These are phyloP conservation scores for Nemania sp. DNA, from an alignment of 2,329 filamentous ascomycete species.

Conservation along the genomic window DNA sequence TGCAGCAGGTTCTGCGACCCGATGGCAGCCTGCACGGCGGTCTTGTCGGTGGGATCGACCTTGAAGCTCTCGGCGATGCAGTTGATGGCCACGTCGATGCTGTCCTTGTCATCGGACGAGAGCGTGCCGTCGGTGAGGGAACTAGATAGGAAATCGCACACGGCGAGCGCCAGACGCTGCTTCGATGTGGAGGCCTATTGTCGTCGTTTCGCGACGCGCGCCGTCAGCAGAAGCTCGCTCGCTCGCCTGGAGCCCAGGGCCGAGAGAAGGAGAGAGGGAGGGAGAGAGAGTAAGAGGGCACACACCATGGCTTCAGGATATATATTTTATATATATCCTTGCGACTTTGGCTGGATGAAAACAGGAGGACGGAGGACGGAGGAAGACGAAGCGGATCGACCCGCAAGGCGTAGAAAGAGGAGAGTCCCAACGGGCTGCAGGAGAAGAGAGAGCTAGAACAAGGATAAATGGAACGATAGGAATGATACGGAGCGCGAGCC, in stretches of 20 bases:
- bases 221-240: neutral
- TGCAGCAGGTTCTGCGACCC: slow-evolving; percentile 84
- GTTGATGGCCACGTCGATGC: slow-evolving; percentile 89
- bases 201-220: neutral
- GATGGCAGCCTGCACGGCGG: slow-evolving; percentile 74
- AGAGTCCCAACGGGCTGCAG: too few relatives aligned
- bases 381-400: neutral
- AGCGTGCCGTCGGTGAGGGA: slow-evolving; percentile 89
- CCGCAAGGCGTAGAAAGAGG: too few relatives aligned
- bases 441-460: too few relatives aligned
- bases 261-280: too few relatives aligned
- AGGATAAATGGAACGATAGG: too few relatives aligned
- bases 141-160: slow-evolving; percentile 89
- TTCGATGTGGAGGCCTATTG: slow-evolving; percentile 54
- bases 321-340: too few relatives aligned
- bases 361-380: too few relatives aligned
- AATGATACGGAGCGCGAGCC: too few relatives aligned
- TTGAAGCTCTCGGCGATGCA: slow-evolving; percentile 96
- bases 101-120: slow-evolving; percentile 84
- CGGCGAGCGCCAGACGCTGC: slow-evolving; percentile 93
- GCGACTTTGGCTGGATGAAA: too few relatives aligned
- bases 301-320: slow-evolving; percentile 1
- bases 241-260: too few relatives aligned
- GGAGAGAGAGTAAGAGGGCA: too few relatives aligned
- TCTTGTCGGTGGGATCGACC: slow-evolving; percentile 79